Conservation (phyloP, 768 basidiomycete species). For the Boletus subcaerulescens region DNA sequence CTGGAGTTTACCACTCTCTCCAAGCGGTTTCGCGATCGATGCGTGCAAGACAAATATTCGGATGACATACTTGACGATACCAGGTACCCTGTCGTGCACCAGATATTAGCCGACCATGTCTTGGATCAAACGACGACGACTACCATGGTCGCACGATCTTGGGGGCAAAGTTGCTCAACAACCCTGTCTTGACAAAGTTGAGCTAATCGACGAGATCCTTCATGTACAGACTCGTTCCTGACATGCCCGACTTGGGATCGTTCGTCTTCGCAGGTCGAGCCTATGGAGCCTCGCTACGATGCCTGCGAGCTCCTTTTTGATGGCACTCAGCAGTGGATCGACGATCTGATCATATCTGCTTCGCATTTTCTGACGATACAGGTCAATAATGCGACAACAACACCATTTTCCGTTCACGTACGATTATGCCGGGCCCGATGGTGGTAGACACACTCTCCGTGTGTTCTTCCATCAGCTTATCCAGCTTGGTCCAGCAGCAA, state of each 20-base stretch:
- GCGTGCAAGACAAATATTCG: constrained; percentile 79
- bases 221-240: constrained; percentile 75
- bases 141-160: constrained; percentile 77
- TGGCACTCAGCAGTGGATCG: constrained; percentile 60
- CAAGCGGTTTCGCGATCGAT: constrained; percentile 88
- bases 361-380: constrained; percentile 21
- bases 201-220: constrained; percentile 79
- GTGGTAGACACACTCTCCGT: constrained; percentile 44
- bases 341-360: constrained; percentile 52
- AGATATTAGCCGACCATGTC: not conserved
- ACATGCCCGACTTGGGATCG: constrained; percentile 57
- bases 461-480: constrained; percentile 26
- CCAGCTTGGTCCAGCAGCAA: constrained; percentile 23
- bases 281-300: constrained; percentile 84
- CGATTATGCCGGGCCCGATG: constrained; percentile 57
- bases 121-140: not conserved
- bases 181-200: constrained; percentile 71
- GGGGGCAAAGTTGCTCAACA: constrained; percentile 74
- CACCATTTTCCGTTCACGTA: constrained; percentile 30
- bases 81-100: constrained; percentile 45
- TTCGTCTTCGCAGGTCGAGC: constrained; percentile 70
- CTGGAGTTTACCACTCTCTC: constrained; percentile 92
- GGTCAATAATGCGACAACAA: constrained; percentile 1
- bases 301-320: constrained; percentile 76
- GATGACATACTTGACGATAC: constrained; percentile 76